Base-by-base conservation (phyloP, 2,329 filamentous ascomycete species). In the Beauveria sp. region DNA sequence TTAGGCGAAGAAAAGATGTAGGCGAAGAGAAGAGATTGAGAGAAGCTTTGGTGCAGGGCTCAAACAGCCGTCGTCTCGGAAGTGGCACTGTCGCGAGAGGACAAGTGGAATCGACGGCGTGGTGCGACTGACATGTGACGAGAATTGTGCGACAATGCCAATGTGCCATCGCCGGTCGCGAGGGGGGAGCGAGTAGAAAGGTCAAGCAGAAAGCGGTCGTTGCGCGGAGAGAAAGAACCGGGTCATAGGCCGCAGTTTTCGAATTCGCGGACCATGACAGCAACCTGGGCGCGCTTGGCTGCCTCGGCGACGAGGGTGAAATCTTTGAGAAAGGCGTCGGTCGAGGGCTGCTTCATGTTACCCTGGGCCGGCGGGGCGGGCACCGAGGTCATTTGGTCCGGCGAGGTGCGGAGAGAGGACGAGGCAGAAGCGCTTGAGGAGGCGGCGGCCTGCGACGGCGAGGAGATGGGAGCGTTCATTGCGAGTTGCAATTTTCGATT, bases 241-340 rank as follows among this genome's bases (percentile, higher is more conserved):
- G 7, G 38, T 64, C 65, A 83, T 52, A 91, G 75, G 59, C 83
- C 85, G 70, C 89, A 82, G 65, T 86, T 84, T 69, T 91, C 91
- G 71, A 98, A 82, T 74, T 97, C 93, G 65, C 93, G 83, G 81
- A 93, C 89, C 72, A 97, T 79, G 69, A 92, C 87, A 48, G 91
- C 91, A 81, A 97, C 90, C 75, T 97, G 91, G 10, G 93, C 93
- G 48, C 93, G 83, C 76, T 96, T 96, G 49, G 92, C 93, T 2
- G 93, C 93, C 79, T 98, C 93, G 42, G 93, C 93, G 48, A 97
- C 83, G 34, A 97, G 83, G 63, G 84, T 93, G 70, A 93, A 90
- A 74, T 96, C 88, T 69, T 88, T 86, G 64, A 96, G 81, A 71
- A 92, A 92, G 31, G 76, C 66, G 60, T 84, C 82, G 57, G 81